A percentile compares a stretch with the other conserved stretches of the same genome.
Conservation (phyloP, 1,139 yeast genomes). For the Saccharomyces hybrid region DNA sequence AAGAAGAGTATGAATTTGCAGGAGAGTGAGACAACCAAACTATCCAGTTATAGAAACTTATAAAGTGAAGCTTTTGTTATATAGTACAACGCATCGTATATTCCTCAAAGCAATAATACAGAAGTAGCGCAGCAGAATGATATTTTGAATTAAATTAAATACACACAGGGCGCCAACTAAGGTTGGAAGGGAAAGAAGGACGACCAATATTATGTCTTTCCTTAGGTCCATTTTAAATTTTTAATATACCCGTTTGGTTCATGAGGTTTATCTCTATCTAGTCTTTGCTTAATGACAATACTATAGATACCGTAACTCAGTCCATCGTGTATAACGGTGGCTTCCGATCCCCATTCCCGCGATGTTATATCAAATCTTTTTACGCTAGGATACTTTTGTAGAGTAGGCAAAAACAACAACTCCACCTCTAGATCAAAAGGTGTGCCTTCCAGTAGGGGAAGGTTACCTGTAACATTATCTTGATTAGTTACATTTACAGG, state of each 20-base stretch:
- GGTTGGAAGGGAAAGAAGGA: background rate
- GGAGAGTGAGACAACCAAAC: background rate
- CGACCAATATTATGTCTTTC: background rate
- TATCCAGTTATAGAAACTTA: background rate
- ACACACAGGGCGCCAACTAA: background rate
- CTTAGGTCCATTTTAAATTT: constrained; percentile 1
- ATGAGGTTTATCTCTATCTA: background rate
- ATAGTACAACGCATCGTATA: background rate
- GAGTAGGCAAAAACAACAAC: constrained; percentile 59
- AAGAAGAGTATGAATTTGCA: background rate
- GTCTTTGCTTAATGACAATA: constrained; percentile 18
- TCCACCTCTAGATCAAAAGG: constrained; percentile 58
- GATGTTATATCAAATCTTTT: constrained; percentile 65
- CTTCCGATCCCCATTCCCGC: constrained; percentile 50
- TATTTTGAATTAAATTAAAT: background rate
- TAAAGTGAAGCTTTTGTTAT: background rate
- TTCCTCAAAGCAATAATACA: background rate
- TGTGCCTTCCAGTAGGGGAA: constrained; percentile 20
- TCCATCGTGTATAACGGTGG: constrained; percentile 27
- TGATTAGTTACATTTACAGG: constrained; percentile 32
- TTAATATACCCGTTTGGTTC: constrained; percentile 2
- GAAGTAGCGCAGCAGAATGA: background rate
- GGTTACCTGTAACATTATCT: constrained; percentile 28
- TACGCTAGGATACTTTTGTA: constrained; percentile 54
- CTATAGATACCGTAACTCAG: constrained; percentile 26